Conservation (phyloP, 305 asterid genomes). For the Fraxinus platypoda region DNA sequence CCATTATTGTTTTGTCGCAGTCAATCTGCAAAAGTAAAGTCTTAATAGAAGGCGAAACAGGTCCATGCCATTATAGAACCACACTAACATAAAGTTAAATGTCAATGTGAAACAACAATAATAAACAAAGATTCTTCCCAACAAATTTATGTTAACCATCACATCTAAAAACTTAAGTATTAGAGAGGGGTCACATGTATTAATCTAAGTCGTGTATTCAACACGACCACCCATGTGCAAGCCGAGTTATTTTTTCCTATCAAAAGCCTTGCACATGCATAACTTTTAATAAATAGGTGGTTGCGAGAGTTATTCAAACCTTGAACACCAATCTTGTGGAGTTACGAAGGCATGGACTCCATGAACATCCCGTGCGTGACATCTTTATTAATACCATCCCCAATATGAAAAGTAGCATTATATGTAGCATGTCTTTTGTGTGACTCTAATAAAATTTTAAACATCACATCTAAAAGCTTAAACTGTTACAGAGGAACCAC, state of each 20-base stretch:
- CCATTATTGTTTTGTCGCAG: slow-evolving; percentile 94
- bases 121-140: background rate
- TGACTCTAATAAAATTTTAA: background rate
- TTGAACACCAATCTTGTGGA: background rate
- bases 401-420: background rate
- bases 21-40: slow-evolving; percentile 58
- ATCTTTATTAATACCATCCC: background rate
- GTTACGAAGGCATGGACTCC: background rate
- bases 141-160: background rate
- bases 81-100: background rate
- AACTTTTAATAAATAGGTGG: background rate
- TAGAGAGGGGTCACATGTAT: background rate
- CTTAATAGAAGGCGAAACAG: slow-evolving; percentile 14
- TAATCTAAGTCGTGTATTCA: background rate
- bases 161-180: background rate
- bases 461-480: background rate
- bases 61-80: background rate
- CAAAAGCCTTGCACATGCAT: background rate
- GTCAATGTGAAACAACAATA: slow-evolving; percentile 12
- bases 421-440: background rate
- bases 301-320: background rate
- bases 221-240: background rate
- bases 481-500: background rate
- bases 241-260: background rate
- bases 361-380: background rate